Evolutionary conservation across 73 alveolate genomes (phyloP), one percentile per base, ranked within the genome.

Genomic region (Paramecium caudatum): DNA sequence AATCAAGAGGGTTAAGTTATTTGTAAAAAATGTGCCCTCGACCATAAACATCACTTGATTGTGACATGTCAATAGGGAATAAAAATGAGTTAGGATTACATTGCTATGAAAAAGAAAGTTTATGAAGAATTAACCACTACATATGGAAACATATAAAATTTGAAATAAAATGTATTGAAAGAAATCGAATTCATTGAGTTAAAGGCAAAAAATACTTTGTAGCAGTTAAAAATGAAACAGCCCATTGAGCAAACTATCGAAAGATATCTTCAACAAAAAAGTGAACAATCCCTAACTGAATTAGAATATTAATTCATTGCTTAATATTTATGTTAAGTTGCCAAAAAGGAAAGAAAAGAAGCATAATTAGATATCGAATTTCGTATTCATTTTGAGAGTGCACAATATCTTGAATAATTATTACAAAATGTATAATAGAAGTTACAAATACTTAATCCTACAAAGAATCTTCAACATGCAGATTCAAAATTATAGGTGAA

Each of bases 241-340:
- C 3, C 23, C 23, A 55, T 55, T 25, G 80, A 55, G n/a, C 30
- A 37, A 27, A 55, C 21, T 5, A 55, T 55, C 0, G 80, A 55
- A 55, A 55, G 30, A 3, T 55, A 55, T 16, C 70, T 49, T 3
- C 12, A 13, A 49, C 25, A 49, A 49, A 49, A 49, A 49, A 49
- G 25, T 21, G 80, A 55, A 55, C 23, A 55, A 16, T 27, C 43
- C 0, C n/a, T 55, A 55, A 55, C 41, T 0, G 80, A 55, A 23
- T 55, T 55, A 27, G 80, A 55, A 55, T 55, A 12, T 49, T 7
- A 49, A 49, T 49, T 49, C 25, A 8, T 49, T 49, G 70, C 70
- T 5, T 7, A 55, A 55, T 55, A 55, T 55, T 23, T 55, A 55
- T 27, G 80, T 55, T 55, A 55, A 55, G 80, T 55, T 0, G 36